phyloP scores from a whole-genome alignment of 371 early-diverging fungal species.

The Racocetra persica region DNA sequence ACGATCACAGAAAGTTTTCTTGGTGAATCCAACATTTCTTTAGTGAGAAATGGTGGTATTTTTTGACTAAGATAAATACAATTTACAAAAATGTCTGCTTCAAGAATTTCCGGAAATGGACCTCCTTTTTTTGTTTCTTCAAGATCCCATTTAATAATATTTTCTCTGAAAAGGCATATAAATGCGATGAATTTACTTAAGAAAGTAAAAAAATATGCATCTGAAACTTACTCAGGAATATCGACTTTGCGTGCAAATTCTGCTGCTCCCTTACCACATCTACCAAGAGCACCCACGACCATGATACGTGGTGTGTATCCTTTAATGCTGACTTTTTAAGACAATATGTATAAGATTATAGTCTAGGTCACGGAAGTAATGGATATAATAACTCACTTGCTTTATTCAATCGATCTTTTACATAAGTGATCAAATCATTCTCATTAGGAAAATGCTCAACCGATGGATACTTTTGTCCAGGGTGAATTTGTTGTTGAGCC shows the following conservation, averaged over 20 bases:
- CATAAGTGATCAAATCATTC: constrained; percentile 73
- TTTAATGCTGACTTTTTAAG: constrained; percentile 42
- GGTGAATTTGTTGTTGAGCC: constrained; percentile 77
- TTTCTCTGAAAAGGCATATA: constrained; percentile 52
- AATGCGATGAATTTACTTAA: neutral
- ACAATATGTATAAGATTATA: too few relatives aligned
- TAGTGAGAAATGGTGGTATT: constrained; percentile 95
- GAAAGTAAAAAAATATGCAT: neutral
- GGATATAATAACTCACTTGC: constrained; percentile 61
- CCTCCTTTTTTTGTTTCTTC: constrained; percentile 93
- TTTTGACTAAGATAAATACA: constrained; percentile 93
- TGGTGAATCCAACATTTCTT: constrained; percentile 71
- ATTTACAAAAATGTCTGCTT: constrained; percentile 95
- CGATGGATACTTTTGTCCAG: constrained; percentile 64
- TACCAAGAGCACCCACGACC: constrained; percentile 97
- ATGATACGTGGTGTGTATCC: constrained; percentile 83
- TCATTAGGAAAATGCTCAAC: constrained; percentile 90
- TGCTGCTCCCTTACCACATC: constrained; percentile 93
- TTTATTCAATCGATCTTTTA: constrained; percentile 71
- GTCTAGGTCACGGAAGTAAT: neutral
- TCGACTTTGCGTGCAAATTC: constrained; percentile 87
- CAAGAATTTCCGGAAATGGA: constrained; percentile 91
- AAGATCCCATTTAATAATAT: constrained; percentile 95
- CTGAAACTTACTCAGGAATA: constrained; percentile 70
- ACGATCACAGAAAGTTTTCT: constrained; percentile 84